Conservation (phyloP, 108 stramenopile species). For the Stephanodiscus minutulus region DNA sequence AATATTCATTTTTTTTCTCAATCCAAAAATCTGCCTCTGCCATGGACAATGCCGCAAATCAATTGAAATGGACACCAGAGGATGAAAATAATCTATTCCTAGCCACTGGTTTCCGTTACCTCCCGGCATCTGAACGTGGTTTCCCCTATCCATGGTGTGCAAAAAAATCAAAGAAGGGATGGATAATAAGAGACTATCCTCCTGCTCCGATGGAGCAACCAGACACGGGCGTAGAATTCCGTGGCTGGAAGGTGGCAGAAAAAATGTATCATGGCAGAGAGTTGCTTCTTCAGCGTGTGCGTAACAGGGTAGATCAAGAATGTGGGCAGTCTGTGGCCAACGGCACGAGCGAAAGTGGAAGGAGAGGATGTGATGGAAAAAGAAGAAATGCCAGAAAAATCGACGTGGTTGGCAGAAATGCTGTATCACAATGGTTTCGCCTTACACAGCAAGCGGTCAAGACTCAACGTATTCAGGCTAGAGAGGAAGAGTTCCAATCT, state of each 20-base stretch:
- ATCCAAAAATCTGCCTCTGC: too few species aligned
- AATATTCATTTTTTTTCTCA: too few species aligned
- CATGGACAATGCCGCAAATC: not conserved
- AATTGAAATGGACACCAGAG: not conserved
- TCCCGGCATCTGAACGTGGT: conserved; percentile 16
- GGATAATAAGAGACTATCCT: conserved; percentile 21
- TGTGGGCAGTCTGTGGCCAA: not conserved
- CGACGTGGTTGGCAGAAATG: not conserved
- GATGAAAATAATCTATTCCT: conserved; percentile 14
- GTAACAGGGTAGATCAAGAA: not conserved
- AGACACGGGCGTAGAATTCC: conserved; percentile 12
- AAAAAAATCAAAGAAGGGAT: conserved; percentile 21
- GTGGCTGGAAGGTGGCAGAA: conserved; percentile 26
- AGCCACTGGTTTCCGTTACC: conserved; percentile 28
- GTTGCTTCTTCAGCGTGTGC: conserved; percentile 1
- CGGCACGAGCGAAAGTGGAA: not conserved
- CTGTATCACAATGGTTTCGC: conserved; percentile 16
- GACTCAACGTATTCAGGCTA: not conserved
- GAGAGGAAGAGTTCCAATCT: conserved; percentile 10
- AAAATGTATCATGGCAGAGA: conserved; percentile 16
- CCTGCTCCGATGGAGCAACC: not conserved
- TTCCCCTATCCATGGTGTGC: conserved; percentile 43
- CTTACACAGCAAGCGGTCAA: conserved; percentile 2
- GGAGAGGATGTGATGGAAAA: not conserved
- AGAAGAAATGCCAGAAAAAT: not conserved